Evolutionary conservation across 345 rosid species (phyloP), one percentile per base, ranked within the genome.

Genomic region (Durio zibethinus): DNA sequence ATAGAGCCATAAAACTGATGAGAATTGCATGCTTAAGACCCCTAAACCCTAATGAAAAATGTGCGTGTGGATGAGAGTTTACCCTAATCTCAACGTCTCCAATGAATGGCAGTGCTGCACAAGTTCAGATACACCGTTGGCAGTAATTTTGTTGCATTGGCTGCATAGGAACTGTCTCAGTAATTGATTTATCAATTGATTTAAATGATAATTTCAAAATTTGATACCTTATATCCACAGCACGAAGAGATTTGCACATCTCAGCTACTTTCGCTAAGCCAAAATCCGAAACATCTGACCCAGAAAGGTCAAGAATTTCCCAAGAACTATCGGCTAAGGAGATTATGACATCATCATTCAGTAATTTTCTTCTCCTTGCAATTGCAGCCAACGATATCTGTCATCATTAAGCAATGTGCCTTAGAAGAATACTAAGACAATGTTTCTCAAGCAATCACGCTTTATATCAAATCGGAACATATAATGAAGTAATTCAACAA

Each of bases 61-160:
- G 31, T 45, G 27, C 72, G 43, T 18, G 12, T 0, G n/a, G 61
- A 45, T 70, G 62, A 78, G 33, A 56, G 1, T 57, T 36, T 95
- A 95, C 97, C 98, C 97, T 85, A 89, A 89, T 92, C 99, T 90
- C 80, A 95, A 72, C 31, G 93, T 90, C 77, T 88, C 88, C 85
- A 95, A 83, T 0, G 85, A 90, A 62, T 78, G 88, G 81, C 99
- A 93, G 76, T 86, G 85, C 63, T 79, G 88, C 56, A 90, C 82
- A 64, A 93, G 87, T 76, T 88, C 90, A 72, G 88, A 89, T 43
- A 95, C 88, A 56, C 98, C 96, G 65, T 67, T 56, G 60, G 84
- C 84, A 63, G 97, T 89, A 75, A 92, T 84, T 23, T 76, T 89
- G 76, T 74, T 80, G 79, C 99, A 93, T 42, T 76, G 86, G 79